These are phyloP conservation scores for Auriscalpium vulgare DNA, from an alignment of 768 basidiomycete species.

Conservation along the genomic window DNA sequence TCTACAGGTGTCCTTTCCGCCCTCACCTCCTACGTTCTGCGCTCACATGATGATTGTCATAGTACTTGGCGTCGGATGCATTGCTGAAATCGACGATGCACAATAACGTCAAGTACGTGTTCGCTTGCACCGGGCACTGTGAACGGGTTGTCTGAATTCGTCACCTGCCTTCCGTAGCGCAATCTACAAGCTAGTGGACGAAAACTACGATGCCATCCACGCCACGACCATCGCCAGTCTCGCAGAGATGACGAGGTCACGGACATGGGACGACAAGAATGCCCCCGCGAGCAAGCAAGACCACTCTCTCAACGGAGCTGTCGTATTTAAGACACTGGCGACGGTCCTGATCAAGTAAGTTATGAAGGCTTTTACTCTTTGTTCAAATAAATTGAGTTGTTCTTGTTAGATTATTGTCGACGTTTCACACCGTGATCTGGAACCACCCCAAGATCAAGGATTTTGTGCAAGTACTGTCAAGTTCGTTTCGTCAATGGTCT, in stretches of 20 bases:
- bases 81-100: conserved; percentile 25
- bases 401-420: conserved; percentile 38
- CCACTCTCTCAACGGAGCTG: conserved; percentile 15
- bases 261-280: conserved; percentile 20
- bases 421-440: conserved; percentile 48
- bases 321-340: conserved; percentile 23
- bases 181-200: conserved; percentile 20
- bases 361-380: background rate
- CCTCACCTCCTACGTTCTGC: too few relatives aligned
- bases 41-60: background rate
- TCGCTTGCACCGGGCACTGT: background rate
- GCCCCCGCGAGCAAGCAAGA: conserved; percentile 6
- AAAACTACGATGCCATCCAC: conserved; percentile 20
- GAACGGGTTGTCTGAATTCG: too few relatives aligned
- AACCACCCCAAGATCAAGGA: conserved; percentile 35
- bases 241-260: conserved; percentile 13
- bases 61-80: conserved; percentile 25
- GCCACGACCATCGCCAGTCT: conserved; percentile 16
- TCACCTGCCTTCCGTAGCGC: conserved; percentile 3
- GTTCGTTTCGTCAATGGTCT: conserved; percentile 44
- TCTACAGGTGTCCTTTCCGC: conserved; percentile 16
- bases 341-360: conserved; percentile 17
- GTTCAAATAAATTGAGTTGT: background rate
- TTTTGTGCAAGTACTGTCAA: conserved; percentile 33
- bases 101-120: conserved; percentile 22